Evolutionary conservation across 345 rosid species (phyloP), one percentile per base, ranked within the genome.

Genomic region (Hirschfeldia incana): DNA sequence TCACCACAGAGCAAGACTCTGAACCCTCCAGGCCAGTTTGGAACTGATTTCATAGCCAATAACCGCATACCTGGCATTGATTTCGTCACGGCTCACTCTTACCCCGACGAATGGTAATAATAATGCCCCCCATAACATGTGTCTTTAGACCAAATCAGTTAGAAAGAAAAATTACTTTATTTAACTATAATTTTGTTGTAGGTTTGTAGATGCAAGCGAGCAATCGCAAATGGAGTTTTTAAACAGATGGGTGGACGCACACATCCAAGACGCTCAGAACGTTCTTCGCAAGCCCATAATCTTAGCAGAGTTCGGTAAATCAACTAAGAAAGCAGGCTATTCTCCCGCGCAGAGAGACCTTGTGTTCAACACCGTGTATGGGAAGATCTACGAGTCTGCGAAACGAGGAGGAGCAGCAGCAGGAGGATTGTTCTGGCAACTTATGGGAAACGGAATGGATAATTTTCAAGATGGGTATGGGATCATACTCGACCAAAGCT

Each of bases 341-440:
- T 82, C 59, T 70, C 81, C 80, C 2, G 74, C 78, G 44, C 86
- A 88, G 76, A 90, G 98, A 74, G 97, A 92, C 83, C 70, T 68
- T 55, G 71, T 90, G 64, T 95, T 88, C 81, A 88, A 83, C 69
- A 85, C 87, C 1, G 91, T 93, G 72, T 93, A 91, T 84, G 57
- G 80, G 73, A 88, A 90, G 73, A 91, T 95, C 16, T 91, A 87
- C 75, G 80, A 83, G 3, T 94, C 98, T 2, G 98, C 98, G 0
- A 89, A 87, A 75, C 66, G 82, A 68, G 94, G 97, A 17, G 98
- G 97, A 6, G 96, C 97, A 8, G 97, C 92, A 0, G 93, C 93
- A 0, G 97, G 96, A 4, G 91, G 98, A 85, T 85, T 91, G 86
- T 93, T 94, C 78, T 95, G 99, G 99, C 99, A 95, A 58, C 96